phyloP scores from a whole-genome alignment of 2,329 filamentous ascomycete genomes.

The Alternaria ethzedia region DNA sequence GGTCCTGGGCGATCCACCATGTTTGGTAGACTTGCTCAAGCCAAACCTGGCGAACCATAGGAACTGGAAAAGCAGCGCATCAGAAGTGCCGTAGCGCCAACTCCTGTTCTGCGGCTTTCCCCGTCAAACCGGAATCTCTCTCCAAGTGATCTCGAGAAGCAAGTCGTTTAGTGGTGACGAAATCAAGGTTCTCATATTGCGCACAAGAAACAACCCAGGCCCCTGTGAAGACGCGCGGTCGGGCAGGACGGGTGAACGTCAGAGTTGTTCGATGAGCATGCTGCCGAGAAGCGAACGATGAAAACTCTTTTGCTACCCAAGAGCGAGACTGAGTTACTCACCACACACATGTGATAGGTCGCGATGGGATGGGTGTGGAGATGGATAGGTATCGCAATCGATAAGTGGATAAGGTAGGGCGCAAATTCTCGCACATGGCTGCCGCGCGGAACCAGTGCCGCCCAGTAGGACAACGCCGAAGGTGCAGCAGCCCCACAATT shows the following conservation, averaged over 20 bases:
- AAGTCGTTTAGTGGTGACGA: constrained; percentile 7
- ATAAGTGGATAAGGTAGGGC: constrained; percentile 44
- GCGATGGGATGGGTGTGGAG: constrained; percentile 25
- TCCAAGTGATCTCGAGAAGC: not conserved
- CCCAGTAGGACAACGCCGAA: constrained; percentile 27
- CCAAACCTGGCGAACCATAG: not conserved
- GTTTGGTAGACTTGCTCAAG: constrained; percentile 1
- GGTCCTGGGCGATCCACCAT: not conserved
- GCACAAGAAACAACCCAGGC: not conserved
- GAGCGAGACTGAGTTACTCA: constrained; percentile 8
- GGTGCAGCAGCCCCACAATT: constrained; percentile 37
- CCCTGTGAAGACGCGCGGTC: constrained; percentile 24
- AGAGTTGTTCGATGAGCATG: constrained; percentile 10
- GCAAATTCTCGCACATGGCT: constrained; percentile 29
- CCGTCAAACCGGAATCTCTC: constrained; percentile 5
- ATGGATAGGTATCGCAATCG: constrained; percentile 43
- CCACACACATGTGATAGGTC: constrained; percentile 21
- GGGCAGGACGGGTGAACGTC: constrained; percentile 3
- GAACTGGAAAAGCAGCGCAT: not conserved
- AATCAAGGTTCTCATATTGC: constrained; percentile 18
- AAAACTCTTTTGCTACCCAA: constrained; percentile 29
- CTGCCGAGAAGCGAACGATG: constrained; percentile 19
- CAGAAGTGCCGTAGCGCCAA: not conserved
- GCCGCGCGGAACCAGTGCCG: constrained; percentile 27
- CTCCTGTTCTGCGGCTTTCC: constrained; percentile 15